These are phyloP conservation scores for Scheffersomyces stipitis DNA, from an alignment of 805 yeast genomes.

Conservation along the genomic window DNA sequence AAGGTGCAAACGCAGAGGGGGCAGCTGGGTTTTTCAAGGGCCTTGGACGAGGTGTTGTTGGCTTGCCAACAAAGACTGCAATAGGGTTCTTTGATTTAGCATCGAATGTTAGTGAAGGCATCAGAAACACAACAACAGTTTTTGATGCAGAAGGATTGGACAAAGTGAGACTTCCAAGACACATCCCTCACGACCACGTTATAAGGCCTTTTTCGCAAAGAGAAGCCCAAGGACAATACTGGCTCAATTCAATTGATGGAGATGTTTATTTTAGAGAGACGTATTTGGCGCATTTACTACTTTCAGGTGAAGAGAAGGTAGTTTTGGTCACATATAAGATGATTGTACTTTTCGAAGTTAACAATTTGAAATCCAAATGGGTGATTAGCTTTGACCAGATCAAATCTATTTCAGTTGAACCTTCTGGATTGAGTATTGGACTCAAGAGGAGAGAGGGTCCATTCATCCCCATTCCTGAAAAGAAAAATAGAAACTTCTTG, in stretches of 20 bases:
- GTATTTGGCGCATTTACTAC: conserved; percentile 81
- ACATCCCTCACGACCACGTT: conserved; percentile 65
- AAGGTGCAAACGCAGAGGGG: conserved; percentile 88
- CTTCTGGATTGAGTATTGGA: conserved; percentile 73
- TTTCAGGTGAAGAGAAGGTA: conserved; percentile 78
- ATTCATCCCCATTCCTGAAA: conserved; percentile 79
- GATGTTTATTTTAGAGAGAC: conserved; percentile 71
- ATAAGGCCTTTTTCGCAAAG: conserved; percentile 74
- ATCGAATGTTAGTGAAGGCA: conserved; percentile 89
- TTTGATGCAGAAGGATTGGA: conserved; percentile 77
- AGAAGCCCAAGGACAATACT: conserved; percentile 91
- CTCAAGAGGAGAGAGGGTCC: conserved; percentile 51
- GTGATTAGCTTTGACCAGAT: conserved; percentile 61
- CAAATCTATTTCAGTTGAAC: conserved; percentile 70
- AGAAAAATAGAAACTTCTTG: conserved; percentile 58
- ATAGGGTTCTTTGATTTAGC: conserved; percentile 94
- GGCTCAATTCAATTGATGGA: conserved; percentile 83
- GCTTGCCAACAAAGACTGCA: conserved; percentile 94
- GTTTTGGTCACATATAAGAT: conserved; percentile 73
- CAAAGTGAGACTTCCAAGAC: conserved; percentile 81
- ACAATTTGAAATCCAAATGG: conserved; percentile 68
- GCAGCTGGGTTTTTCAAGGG: conserved; percentile 92
- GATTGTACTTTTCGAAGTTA: conserved; percentile 66
- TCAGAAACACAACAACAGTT: conserved; percentile 86
- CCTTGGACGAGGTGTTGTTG: conserved; percentile 90